Conservation (phyloP, 73 alveolate species). For the Effrenium voratum region DNA sequence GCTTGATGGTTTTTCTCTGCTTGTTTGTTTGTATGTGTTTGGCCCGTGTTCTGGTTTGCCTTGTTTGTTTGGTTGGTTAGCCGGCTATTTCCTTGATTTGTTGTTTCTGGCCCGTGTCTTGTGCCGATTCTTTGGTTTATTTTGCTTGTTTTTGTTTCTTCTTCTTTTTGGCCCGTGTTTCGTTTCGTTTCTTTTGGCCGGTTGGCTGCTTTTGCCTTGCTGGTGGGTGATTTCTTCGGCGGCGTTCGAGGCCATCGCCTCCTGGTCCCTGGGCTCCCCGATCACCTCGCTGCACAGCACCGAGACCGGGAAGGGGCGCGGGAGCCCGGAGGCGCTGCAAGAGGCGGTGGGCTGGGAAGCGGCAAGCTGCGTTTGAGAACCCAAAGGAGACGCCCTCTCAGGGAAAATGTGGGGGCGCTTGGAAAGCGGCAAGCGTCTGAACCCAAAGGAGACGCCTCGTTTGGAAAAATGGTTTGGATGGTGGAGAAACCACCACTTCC, state of each 20-base stretch:
- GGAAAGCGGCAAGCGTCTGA: too few relatives aligned
- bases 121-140: background rate
- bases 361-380: too few relatives aligned
- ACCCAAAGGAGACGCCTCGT: too few relatives aligned
- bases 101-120: background rate
- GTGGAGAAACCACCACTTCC: too few relatives aligned
- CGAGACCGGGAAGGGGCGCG: constrained; percentile 77
- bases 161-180: background rate
- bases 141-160: background rate
- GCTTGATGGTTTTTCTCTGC: background rate
- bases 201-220: too few relatives aligned
- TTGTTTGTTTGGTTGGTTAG: background rate
- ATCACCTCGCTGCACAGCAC: constrained; percentile 92
- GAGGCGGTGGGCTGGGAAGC: too few relatives aligned
- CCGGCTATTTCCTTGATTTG: background rate
- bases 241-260: constrained; percentile 35
- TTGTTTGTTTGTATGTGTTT: too few relatives aligned
- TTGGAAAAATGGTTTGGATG: too few relatives aligned
- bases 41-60: too few relatives aligned
- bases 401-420: too few relatives aligned
- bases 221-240: too few relatives aligned
- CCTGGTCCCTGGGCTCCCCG: constrained; percentile 88
- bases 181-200: background rate
- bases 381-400: too few relatives aligned
- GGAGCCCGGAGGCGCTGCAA: background rate